Evolutionary conservation across 805 yeast species (phyloP), one percentile per base, ranked within the genome.

Genomic region (Monosporozyma aerobia): DNA sequence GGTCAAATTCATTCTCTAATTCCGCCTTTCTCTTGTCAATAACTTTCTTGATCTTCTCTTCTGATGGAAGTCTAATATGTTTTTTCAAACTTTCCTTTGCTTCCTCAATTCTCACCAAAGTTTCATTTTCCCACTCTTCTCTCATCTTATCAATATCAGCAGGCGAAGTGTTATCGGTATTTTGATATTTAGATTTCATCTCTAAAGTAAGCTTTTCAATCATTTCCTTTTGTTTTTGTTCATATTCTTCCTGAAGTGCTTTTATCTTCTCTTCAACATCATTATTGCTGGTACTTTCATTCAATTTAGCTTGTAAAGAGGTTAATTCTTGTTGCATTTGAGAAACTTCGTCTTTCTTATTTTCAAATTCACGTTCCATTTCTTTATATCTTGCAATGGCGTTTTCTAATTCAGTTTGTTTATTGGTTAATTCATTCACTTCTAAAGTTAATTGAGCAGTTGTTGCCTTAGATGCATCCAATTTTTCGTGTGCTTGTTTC

Each of bases 31-130:
- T 73, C 47, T 65, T 69, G 54, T 77, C 81, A 30, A 78, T 70
- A 50, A 75, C 75, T 45, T 77, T 81, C n/a, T 81, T 77, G 65
- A 85, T 76, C 54, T 78, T 84, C 48, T 75, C 76, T 60, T 81
- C 82, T 11, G 68, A 57, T 13, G 69, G 69, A 40, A 59, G 49
- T 62, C 80, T 78, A 49, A 78, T 77, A 44, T 79, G 76, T 27
- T 78, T 77, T 51, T 72, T 70, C 48, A 78, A 69, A 2, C 77
- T 74, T 47, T 73, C 77, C 33, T 71, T 74, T 19, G 76, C 72
- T 46, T 74, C 71, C 54, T 72, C 69, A 14, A 56, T 70, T 62
- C 65, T 65, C 65, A 52, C 61, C 6, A 50, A 19, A 10, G 63
- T 59, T 19, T 56, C 59, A 50, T 61, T 64, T 57, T 69, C 67